phyloP scores from a whole-genome alignment of 106 monocot species.

The Dioscorea dumetorum region DNA sequence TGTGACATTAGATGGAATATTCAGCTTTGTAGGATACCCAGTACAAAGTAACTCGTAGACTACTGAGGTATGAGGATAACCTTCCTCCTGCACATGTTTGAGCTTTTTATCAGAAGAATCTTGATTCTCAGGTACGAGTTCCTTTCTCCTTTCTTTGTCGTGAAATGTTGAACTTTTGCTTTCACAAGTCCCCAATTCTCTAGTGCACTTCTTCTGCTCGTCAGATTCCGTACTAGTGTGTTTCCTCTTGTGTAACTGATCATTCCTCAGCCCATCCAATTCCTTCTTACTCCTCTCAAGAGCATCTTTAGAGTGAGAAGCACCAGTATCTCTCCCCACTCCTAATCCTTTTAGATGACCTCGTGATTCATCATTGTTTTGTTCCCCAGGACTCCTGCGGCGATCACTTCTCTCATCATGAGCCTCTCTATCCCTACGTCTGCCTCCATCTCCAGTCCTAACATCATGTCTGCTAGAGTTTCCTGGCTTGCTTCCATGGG shows the following conservation, averaged over 20 bases:
- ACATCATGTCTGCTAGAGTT: slow-evolving; percentile 12
- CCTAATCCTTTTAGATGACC: slow-evolving; percentile 14
- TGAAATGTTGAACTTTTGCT: slow-evolving; percentile 3
- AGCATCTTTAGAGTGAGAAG: slow-evolving; percentile 15
- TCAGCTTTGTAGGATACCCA: too few relatives aligned
- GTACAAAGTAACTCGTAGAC: too few relatives aligned
- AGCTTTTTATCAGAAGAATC: slow-evolving; percentile 29
- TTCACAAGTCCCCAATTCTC: slow-evolving; percentile 18
- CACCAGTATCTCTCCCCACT: slow-evolving; percentile 15
- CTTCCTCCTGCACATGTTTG: slow-evolving; percentile 23
- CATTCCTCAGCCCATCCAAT: slow-evolving; percentile 15
- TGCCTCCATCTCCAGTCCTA: slow-evolving; percentile 16
- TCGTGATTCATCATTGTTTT: slow-evolving; percentile 29
- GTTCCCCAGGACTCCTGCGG: slow-evolving; percentile 30
- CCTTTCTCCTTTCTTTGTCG: slow-evolving; percentile 13
- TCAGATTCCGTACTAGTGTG: slow-evolving; percentile 28
- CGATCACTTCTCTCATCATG: slow-evolving; percentile 39
- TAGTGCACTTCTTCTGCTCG: slow-evolving; percentile 16
- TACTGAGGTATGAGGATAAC: too few relatives aligned
- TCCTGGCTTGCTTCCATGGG: slow-evolving; percentile 6
- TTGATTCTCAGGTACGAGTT: neutral
- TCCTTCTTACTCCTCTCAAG: slow-evolving; percentile 24
- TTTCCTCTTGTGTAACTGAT: slow-evolving; percentile 27
- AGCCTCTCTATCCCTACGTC: slow-evolving; percentile 32
- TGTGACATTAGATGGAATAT: too few relatives aligned